These are phyloP conservation scores for Phaeosphaeriaceae sp. DNA, from an alignment of 2,329 filamentous ascomycete genomes.

Conservation along the genomic window DNA sequence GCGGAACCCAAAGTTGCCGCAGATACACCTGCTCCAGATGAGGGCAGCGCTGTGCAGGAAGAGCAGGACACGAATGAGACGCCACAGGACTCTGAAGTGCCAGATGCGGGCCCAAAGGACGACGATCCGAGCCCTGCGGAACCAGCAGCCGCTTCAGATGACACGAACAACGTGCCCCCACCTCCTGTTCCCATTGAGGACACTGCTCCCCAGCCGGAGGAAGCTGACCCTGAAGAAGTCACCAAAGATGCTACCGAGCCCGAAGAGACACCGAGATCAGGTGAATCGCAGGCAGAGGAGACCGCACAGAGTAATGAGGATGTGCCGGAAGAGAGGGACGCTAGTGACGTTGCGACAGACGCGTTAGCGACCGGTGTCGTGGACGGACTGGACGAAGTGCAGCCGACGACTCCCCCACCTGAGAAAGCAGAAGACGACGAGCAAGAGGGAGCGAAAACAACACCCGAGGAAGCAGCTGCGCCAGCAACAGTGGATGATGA, in stretches of 20 bases:
- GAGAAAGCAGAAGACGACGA: not conserved
- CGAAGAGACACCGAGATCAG: not conserved
- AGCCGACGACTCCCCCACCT: conserved; percentile 12
- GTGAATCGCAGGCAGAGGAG: not conserved
- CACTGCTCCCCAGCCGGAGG: not conserved
- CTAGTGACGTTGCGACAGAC: conserved; percentile 5
- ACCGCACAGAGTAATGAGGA: not conserved
- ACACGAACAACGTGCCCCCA: not conserved
- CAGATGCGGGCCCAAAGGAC: not conserved
- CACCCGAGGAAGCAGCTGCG: not conserved
- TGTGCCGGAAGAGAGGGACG: not conserved
- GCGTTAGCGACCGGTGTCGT: not conserved
- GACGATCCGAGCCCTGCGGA: not conserved
- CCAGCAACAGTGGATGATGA: not conserved
- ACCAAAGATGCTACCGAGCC: not conserved
- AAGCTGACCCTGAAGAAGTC: not conserved
- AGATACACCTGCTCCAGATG: not conserved
- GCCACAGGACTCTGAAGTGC: not conserved
- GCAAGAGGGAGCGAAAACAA: conserved; percentile 8
- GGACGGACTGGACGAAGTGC: conserved; percentile 17
- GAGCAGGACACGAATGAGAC: not conserved
- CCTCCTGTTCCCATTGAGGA: not conserved
- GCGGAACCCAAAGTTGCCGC: not conserved
- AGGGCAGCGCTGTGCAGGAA: not conserved
- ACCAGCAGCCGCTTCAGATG: not conserved